These are phyloP conservation scores for Aspergillus ostianus DNA, from an alignment of 495 filamentous ascomycete species.

Conservation along the genomic window DNA sequence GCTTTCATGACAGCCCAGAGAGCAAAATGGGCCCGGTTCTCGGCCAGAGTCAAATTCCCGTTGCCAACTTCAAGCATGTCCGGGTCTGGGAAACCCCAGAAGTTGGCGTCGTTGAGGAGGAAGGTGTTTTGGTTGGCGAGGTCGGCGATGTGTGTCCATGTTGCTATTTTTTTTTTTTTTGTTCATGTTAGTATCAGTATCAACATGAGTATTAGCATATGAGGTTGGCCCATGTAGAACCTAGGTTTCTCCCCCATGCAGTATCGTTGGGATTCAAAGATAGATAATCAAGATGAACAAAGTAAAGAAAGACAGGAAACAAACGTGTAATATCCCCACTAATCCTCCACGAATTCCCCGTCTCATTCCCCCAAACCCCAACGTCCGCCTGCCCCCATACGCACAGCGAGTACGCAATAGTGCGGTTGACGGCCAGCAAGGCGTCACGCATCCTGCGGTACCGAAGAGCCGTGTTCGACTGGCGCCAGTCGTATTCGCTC, in stretches of 20 bases:
- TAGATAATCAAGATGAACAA: too few relatives aligned
- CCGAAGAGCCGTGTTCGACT: constrained; percentile 49
- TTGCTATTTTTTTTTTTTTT: too few relatives aligned
- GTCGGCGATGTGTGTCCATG: constrained; percentile 24
- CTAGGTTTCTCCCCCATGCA: too few relatives aligned
- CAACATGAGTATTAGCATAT: too few relatives aligned
- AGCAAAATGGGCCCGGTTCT: constrained; percentile 50
- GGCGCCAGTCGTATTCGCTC: constrained; percentile 50
- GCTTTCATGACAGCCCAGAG: constrained; percentile 60
- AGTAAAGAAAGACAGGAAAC: too few relatives aligned
- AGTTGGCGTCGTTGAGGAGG: constrained; percentile 45
- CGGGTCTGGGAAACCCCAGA: constrained; percentile 57
- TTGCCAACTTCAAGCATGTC: constrained; percentile 74
- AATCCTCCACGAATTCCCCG: constrained; percentile 56
- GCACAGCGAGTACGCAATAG: constrained; percentile 66
- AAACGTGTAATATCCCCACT: constrained; percentile 51
- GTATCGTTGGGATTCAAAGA: too few relatives aligned
- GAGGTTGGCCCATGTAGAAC: too few relatives aligned
- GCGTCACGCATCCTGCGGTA: constrained; percentile 63
- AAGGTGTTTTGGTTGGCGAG: constrained; percentile 48
- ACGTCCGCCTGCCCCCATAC: constrained; percentile 59
- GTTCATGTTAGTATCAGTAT: too few relatives aligned
- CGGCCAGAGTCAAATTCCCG: constrained; percentile 49
- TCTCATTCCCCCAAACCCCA: constrained; percentile 49
- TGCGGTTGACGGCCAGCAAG: constrained; percentile 45